A percentile compares a stretch with the other conserved stretches of the same genome.
phyloP scores from a whole-genome alignment of 495 filamentous ascomycete species.

The Trichoderma asperelloides region DNA sequence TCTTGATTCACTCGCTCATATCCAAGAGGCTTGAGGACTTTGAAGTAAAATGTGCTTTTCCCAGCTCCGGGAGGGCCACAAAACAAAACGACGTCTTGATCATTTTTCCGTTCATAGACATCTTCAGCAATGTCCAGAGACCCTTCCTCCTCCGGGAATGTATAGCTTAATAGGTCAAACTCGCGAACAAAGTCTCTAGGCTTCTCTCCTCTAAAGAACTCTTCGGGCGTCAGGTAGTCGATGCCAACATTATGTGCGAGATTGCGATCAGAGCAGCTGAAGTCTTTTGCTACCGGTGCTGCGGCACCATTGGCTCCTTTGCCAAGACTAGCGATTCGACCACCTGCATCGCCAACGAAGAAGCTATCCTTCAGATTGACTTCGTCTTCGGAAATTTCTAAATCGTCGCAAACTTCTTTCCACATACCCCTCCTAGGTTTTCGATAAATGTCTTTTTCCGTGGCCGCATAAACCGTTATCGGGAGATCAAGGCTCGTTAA shows the following conservation, averaged over 20 bases:
- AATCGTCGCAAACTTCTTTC: constrained; percentile 68
- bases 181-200: constrained; percentile 52
- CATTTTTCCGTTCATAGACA: constrained; percentile 51
- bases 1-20: constrained; percentile 91
- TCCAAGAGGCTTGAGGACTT: constrained; percentile 63
- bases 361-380: constrained; percentile 61
- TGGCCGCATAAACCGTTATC: constrained; percentile 75
- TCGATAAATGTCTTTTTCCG: constrained; percentile 65
- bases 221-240: constrained; percentile 76
- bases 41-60: constrained; percentile 86
- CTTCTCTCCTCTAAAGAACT: constrained; percentile 67
- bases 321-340: constrained; percentile 27
- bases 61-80: constrained; percentile 83
- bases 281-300: constrained; percentile 33
- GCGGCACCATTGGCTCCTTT: constrained; percentile 17
- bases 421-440: constrained; percentile 92
- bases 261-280: constrained; percentile 75
- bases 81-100: constrained; percentile 71
- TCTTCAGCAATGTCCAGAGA: constrained; percentile 13
- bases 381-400: constrained; percentile 52
- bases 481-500: constrained; percentile 68
- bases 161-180: constrained; percentile 50
- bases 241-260: constrained; percentile 78
- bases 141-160: constrained; percentile 17
- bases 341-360: constrained; percentile 86